phyloP scores from a whole-genome alignment of 768 basidiomycete species.

The Cantharellus anzutake region DNA sequence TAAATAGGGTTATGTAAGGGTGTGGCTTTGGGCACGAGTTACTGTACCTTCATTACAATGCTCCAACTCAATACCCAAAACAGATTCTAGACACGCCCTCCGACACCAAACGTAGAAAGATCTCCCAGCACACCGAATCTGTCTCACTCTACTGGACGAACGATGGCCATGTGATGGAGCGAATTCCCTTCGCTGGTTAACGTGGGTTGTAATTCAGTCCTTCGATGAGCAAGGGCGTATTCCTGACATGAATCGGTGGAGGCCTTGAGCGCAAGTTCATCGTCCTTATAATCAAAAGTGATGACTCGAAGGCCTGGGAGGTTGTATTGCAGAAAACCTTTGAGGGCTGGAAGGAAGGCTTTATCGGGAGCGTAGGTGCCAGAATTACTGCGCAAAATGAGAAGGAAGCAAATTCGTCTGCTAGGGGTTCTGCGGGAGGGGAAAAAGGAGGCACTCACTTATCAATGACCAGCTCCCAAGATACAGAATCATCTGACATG shows the following conservation, averaged over 20 bases:
- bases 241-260: conserved; percentile 48
- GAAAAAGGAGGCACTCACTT: conserved; percentile 33
- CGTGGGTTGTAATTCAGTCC: too few species aligned
- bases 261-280: conserved; percentile 25
- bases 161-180: too few species aligned
- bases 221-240: conserved; percentile 38
- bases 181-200: too few species aligned
- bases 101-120: too few species aligned
- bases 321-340: conserved; percentile 48
- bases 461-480: conserved; percentile 73
- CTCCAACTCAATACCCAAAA: too few species aligned
- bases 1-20: too few species aligned
- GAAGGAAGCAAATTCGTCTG: background rate
- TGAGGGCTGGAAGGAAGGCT: conserved; percentile 37
- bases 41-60: too few species aligned
- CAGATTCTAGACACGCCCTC: too few species aligned
- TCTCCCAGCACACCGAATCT: too few species aligned
- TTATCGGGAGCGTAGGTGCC: conserved; percentile 70
- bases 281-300: conserved; percentile 35
- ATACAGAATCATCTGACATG: conserved; percentile 32
- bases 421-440: background rate
- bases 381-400: conserved; percentile 8
- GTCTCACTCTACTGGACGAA: too few species aligned
- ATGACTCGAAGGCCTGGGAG: conserved; percentile 43
- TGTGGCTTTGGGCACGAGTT: too few species aligned